Evolutionary conservation across 2,329 filamentous ascomycete species (phyloP), one percentile per base, ranked within the genome.

Genomic region (Fusarium abutilonis): DNA sequence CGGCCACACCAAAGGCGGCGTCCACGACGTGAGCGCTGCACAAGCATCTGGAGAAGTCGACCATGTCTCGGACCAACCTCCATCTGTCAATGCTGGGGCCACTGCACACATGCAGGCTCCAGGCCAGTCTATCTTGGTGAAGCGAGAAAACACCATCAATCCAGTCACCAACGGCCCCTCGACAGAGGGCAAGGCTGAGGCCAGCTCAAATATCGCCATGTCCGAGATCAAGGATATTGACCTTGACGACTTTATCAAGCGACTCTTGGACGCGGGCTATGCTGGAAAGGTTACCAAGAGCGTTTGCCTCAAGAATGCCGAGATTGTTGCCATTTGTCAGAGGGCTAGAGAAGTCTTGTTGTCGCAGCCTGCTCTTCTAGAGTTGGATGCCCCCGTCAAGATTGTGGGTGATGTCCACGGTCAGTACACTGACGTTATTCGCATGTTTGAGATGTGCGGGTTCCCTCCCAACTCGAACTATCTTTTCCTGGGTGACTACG

Each of bases 381-480:
- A 99, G 77, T 84, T 99, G 41, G 90, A 94, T 63, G 92, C 95
- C 5, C 94, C 95, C 0, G 95, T 99, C 72, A 99, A 99, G 80
- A 96, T 99, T 71, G 95, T 98, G 97, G 95, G 95, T 80, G 95
- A 98, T 81, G 98, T 99, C 72, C 95, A 98, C 79, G 95, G 95
- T 68, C 95, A 99, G 82, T 99, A 99, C 82, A 97, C 97, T 79
- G 95, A 99, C 78, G 86, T 99, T 65, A 86, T 99, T 69, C 92
- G 95, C 73, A 85, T 99, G 63, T 99, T 99, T 79, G 95, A 99
- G 80, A 97, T 97, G 77, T 94, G 95, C 70, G 95, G 95, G 62
- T 98, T 99, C 81, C 95, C 95, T 52, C 95, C 95, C n/a, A 93
- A 98, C 81, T 93, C 95, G 73, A 99, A 99, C 84, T 99, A 98